Base-by-base conservation (phyloP, 2,329 filamentous ascomycete species). In the Ceratocystis smalleyi region DNA sequence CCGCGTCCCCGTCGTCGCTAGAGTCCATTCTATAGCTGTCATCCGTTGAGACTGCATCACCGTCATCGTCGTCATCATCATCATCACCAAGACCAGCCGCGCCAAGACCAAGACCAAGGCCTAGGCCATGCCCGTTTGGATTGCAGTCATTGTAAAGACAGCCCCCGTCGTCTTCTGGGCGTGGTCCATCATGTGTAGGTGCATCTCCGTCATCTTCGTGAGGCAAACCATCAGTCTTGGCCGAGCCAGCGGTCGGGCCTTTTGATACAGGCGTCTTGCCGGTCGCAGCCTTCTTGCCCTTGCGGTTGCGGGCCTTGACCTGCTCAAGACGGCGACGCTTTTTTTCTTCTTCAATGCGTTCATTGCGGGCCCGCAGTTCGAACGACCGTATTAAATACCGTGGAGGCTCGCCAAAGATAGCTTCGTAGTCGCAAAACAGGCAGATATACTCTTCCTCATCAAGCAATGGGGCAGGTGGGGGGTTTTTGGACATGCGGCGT, bases 361-460 rank as follows among this genome's bases (percentile, higher is more conserved):
- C 85, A 67, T 88, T 87, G 43, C 90, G 85, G 71, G 96, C 94
- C 73, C 96, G 96, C 72, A 92, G 88, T 75, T 99, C 94, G 72
- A 97, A 99, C 67, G 91, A 85, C 49, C 89, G 83, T 68, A 97
- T 95, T 64, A 99, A 77, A 61, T 90, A 90, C 69, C 83, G 81
- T 0, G 94, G 94, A 1, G 88, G 88, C 62, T 81, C 81, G n/a
- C 92, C 92, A 72, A 96, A 97, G 61, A 99, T 96, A 62, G 84
- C 84, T 75, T 97, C 92, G 72, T 96, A 99, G 74, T 99, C 94
- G 77, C 94, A 99, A 73, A 97, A 97, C 71, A 96, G 89, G 75
- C 94, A 99, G 59, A 97, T 91, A 89, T 91, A 97, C 61, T 91
- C 82, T 67, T 96, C 89, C 68, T 89, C 87, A 1, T 70, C 69